Conservation (phyloP, 2,329 filamentous ascomycete species). For the Ciborinia camelliae region DNA sequence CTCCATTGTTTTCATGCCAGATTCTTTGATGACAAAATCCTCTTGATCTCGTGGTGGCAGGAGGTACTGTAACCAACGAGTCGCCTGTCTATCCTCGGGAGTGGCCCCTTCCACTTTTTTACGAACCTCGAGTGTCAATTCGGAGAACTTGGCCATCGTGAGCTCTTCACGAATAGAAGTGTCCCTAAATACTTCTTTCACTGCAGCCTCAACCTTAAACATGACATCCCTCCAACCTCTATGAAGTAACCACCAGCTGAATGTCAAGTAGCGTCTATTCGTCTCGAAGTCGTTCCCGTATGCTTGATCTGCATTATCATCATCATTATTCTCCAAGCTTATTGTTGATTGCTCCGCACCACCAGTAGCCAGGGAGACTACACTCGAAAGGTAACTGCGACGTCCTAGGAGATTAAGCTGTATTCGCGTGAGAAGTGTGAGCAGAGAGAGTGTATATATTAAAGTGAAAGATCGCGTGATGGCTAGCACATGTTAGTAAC, state of each 20-base stretch:
- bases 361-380: constrained; percentile 83
- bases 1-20: constrained; percentile 64
- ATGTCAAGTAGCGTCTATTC: constrained; percentile 89
- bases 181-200: constrained; percentile 84
- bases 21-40: constrained; percentile 78
- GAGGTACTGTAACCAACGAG: constrained; percentile 73
- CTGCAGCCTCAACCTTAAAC: constrained; percentile 76
- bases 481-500: constrained; percentile 49
- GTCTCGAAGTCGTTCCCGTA: constrained; percentile 95
- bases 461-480: constrained; percentile 89
- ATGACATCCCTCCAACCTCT: constrained; percentile 82
- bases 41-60: constrained; percentile 78
- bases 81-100: constrained; percentile 57
- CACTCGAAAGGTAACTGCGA: constrained; percentile 91
- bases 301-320: constrained; percentile 75
- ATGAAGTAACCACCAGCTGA: constrained; percentile 97
- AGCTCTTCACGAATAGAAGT: constrained; percentile 87
- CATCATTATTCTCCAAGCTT: constrained; percentile 87
- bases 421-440: constrained; percentile 88
- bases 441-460: constrained; percentile 83
- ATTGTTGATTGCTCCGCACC: constrained; percentile 70
- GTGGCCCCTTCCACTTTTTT: constrained; percentile 77
- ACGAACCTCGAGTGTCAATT: constrained; percentile 78
- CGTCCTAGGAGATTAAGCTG: constrained; percentile 96
- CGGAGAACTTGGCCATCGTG: constrained; percentile 73